Evolutionary conservation across 2,329 filamentous ascomycete species (phyloP).

Genomic region (Cercospora citrullina): DNA sequence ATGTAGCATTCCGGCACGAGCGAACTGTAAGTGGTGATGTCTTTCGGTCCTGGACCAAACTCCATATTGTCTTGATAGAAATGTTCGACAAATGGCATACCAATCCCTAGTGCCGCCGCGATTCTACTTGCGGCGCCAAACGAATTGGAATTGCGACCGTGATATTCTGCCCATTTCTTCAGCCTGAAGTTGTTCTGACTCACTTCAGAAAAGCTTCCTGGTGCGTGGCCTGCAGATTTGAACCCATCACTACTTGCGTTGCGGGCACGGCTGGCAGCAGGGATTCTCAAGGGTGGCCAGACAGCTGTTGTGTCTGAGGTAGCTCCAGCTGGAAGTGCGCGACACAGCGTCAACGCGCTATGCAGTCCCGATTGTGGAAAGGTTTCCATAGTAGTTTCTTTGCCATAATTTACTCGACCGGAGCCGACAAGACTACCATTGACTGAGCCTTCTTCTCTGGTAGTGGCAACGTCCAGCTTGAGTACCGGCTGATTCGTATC

Average conservation of each 20-base stretch:
- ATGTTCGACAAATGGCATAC: constrained; percentile 29
- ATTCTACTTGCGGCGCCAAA: constrained; percentile 31
- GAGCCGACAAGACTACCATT: constrained; percentile 23
- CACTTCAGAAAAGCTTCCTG: constrained; percentile 58
- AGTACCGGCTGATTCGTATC: constrained; percentile 72
- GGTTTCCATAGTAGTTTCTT: constrained; percentile 55
- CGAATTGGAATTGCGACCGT: constrained; percentile 30
- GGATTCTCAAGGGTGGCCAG: constrained; percentile 76
- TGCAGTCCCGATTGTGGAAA: constrained; percentile 52
- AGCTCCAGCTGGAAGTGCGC: constrained; percentile 48
- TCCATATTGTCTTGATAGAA: constrained; percentile 22
- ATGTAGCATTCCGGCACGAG: constrained; percentile 74
- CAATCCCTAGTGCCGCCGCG: constrained; percentile 35
- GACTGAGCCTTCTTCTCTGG: constrained; percentile 25
- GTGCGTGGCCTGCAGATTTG: constrained; percentile 49
- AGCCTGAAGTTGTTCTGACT: constrained; percentile 72
- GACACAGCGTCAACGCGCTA: constrained; percentile 68
- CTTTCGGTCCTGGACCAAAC: constrained; percentile 50
- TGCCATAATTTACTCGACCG: constrained; percentile 39
- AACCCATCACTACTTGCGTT: constrained; percentile 51
- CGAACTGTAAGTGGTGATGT: constrained; percentile 66
- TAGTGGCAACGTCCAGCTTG: constrained; percentile 41
- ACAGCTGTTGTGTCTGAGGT: constrained; percentile 44
- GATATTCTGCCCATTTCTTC: constrained; percentile 72
- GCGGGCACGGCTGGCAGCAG: constrained; percentile 59